Evolutionary conservation across 73 alveolate species (phyloP), one percentile per base, ranked within the genome.

Genomic region (Blepharisma japonicum): DNA sequence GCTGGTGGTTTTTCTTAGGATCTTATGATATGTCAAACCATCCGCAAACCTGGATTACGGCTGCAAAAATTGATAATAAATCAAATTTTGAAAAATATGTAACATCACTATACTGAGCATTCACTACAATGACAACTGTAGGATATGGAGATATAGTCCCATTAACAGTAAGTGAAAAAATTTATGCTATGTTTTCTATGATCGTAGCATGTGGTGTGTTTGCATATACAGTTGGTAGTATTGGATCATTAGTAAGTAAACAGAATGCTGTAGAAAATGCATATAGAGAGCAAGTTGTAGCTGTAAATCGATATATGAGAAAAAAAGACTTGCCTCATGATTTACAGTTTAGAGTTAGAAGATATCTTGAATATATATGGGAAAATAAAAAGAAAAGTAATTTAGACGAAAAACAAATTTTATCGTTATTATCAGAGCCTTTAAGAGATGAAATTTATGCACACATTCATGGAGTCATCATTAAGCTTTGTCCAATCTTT

Each of bases 61-160:
- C 25, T 6, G 32, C 74, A 4, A 78, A 83, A 38, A 51, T 90
- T 27, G 56, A 20, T 5, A 80, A 55, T 55, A 68, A 23, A 7
- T 74, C 56, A 7, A 47, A 48, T 39, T 20, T 32, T 4, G 78
- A 56, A 45, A 45, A 77, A 53, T 93, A 93, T 79, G 61, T 93
- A 0, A 77, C 94, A 7, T 42, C 92, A 7, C 61, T 91, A 6
- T 93, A 90, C 83, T 93, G 93, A 88, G 92, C 97, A 7, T 82
- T 90, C 53, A 76, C 93, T 25, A 93, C 98, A 2, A 93, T 93
- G 95, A 87, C 98, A 0, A 88, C 97, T 9, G 91, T 93, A 14
- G 98, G 98, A 5, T 93, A 93, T 88, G 98, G 98, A 42, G 98
- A 93, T 77, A 88, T 93, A 6, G 54, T 32, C 23, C 98, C 98